Percentiles rank a stretch among this genome's conserved stretches.
These are phyloP conservation scores for Dendrobium chrysotoxum DNA, from an alignment of 106 monocot species.

Conservation along the genomic window DNA sequence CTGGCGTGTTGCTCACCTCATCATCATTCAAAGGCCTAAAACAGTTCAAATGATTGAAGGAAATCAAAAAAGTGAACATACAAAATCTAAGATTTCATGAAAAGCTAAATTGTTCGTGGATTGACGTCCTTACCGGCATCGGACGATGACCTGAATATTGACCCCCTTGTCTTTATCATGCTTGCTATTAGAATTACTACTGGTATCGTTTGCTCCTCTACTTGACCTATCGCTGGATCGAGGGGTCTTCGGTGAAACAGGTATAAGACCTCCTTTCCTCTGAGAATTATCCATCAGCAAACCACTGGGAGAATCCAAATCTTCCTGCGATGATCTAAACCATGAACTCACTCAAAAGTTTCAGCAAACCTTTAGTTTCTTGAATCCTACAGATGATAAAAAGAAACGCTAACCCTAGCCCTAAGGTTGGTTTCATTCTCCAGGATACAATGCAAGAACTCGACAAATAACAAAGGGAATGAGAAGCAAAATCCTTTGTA, in stretches of 20 bases:
- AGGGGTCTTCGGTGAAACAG: conserved; percentile 37
- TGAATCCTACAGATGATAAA: not conserved
- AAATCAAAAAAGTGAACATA: not conserved
- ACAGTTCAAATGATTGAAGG: conserved; percentile 1
- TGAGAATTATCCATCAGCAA: conserved; percentile 20
- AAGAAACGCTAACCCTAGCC: not conserved
- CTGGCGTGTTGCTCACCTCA: conserved; percentile 36
- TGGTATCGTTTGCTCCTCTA: conserved; percentile 15
- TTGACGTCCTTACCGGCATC: conserved; percentile 40
- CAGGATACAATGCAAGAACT: not conserved
- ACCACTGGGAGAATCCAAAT: not conserved
- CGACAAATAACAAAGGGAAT: not conserved
- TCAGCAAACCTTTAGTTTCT: too few relatives aligned
- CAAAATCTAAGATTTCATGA: not conserved
- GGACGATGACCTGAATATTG: conserved; percentile 53
- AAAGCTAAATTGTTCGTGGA: not conserved
- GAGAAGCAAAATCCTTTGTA: not conserved
- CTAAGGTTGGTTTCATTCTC: not conserved
- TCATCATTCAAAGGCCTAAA: conserved; percentile 51
- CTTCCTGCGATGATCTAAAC: not conserved
- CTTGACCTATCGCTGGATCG: conserved; percentile 35
- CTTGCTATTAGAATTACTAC: conserved; percentile 20
- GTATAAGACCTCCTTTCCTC: conserved; percentile 25
- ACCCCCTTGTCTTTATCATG: conserved; percentile 44
- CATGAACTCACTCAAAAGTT: not conserved